These are phyloP conservation scores for Picochlorum sp. DNA, from an alignment of 139 green algal species.

Conservation along the genomic window DNA sequence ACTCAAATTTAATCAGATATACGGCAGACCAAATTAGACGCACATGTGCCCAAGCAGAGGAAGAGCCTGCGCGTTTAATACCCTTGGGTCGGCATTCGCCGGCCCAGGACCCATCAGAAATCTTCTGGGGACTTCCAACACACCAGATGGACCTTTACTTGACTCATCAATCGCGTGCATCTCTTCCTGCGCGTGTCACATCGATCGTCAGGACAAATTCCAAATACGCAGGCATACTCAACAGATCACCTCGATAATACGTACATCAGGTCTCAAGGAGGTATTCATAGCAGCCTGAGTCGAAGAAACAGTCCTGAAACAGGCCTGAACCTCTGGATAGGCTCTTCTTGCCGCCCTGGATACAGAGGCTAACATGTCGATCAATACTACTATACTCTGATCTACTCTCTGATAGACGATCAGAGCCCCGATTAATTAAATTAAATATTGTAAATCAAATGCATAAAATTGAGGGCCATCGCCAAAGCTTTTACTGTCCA, in stretches of 20 bases:
- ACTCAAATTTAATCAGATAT: neutral
- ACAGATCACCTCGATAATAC: neutral
- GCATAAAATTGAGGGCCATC: too few species aligned
- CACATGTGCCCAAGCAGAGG: conserved; percentile 77
- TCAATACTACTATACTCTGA: conserved; percentile 1
- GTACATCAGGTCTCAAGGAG: neutral
- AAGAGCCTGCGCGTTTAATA: conserved; percentile 66
- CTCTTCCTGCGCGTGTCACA: neutral
- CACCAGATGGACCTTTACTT: conserved; percentile 19
- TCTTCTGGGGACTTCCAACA: conserved; percentile 48
- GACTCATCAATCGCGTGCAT: conserved; percentile 16
- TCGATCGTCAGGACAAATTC: too few species aligned
- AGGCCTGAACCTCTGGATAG: conserved; percentile 2
- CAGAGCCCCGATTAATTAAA: too few species aligned
- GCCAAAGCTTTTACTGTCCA: too few species aligned
- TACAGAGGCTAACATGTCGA: neutral
- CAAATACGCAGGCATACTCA: neutral
- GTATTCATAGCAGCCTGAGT: neutral
- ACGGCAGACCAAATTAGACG: neutral
- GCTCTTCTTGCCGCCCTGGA: neutral
- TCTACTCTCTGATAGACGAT: neutral
- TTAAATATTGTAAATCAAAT: too few species aligned
- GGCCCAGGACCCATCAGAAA: conserved; percentile 81
- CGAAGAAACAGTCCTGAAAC: conserved; percentile 1
- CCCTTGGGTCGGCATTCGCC: conserved; percentile 67